Base-by-base conservation (phyloP, 345 rosid species). In the Lenwebbia sp. region DNA sequence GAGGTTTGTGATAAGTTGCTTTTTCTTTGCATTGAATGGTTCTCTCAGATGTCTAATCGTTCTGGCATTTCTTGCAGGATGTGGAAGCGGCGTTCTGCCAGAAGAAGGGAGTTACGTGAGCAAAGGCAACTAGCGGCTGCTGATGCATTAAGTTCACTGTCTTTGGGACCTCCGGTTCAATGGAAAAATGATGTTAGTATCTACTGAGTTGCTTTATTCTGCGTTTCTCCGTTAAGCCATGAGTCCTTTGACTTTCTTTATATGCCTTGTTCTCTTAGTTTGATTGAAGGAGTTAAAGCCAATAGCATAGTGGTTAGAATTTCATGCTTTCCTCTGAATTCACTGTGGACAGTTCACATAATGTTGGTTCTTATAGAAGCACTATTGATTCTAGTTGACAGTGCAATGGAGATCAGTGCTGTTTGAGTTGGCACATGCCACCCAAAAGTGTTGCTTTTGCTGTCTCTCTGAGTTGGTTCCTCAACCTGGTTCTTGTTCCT, bases 21-120 rank as follows among this genome's bases (percentile, higher is more conserved):
- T 30, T 86, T 26, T 33, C 40, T 37, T 86, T 51, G 58, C 19
- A 49, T 85, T 74, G 44, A 51, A 76, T 86, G 47, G 58, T 49
- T 62, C 17, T 85, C 85, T 82, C 85, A 44, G 47, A 60, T 33
- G 84, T 86, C 81, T 75, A 55, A 85, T 56, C 50, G 33, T 83
- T 55, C 85, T 53, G 62, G 85, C 65, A 83, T 87, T 57, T 84
- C 85, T 86, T 89, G 83, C 91, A 97, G 99, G 90, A 89, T 95
- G 86, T 96, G 99, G 99, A 96, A 92, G 85, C 92, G 96, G 86
- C 95, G 91, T 51, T 86, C 96, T 76, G 89, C 92, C 85, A 96
- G 88, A 86, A 93, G 52, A 87, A 93, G 90, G 89, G 93, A 89
- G 86, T 82, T 92, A 86, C 94, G 94, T 60, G 93, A 94, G 88